Percentiles rank a stretch among this genome's conserved stretches.
Evolutionary conservation across 495 filamentous ascomycete species (phyloP).

Genomic region (Tuber indicum): DNA sequence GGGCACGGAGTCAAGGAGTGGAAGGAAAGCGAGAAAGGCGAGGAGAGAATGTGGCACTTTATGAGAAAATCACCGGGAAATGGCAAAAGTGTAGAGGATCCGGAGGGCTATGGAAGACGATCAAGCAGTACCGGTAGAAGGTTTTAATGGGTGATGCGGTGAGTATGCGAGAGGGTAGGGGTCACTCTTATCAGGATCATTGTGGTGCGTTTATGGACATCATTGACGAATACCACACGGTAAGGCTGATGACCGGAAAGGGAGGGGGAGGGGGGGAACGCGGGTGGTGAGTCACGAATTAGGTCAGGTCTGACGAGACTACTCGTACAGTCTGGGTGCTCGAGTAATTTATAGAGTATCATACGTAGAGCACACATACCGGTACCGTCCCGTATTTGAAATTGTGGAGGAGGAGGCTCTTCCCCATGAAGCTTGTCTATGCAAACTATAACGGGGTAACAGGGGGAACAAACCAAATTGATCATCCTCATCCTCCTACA

Average conservation of each 20-base stretch:
- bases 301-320: background rate
- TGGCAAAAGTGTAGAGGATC: background rate
- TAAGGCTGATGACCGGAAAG: background rate
- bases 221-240: background rate
- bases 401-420: background rate
- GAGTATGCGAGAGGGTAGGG: background rate
- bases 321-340: too few relatives aligned
- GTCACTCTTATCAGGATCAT: background rate
- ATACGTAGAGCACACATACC: too few relatives aligned
- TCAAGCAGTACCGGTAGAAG: background rate
- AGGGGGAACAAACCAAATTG: background rate
- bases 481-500: background rate
- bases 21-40: background rate
- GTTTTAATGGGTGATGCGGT: background rate
- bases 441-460: background rate
- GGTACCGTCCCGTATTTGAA: background rate
- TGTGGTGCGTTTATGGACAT: background rate
- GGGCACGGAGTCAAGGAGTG: background rate
- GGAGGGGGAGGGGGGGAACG: background rate
- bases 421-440: background rate
- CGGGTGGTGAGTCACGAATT: background rate
- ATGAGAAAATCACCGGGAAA: background rate
- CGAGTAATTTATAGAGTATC: too few relatives aligned
- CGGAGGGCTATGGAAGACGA: background rate
- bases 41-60: background rate